phyloP scores from a whole-genome alignment of 1,284 basidiomycete genomes.

The Apiotrichum gamsii region DNA sequence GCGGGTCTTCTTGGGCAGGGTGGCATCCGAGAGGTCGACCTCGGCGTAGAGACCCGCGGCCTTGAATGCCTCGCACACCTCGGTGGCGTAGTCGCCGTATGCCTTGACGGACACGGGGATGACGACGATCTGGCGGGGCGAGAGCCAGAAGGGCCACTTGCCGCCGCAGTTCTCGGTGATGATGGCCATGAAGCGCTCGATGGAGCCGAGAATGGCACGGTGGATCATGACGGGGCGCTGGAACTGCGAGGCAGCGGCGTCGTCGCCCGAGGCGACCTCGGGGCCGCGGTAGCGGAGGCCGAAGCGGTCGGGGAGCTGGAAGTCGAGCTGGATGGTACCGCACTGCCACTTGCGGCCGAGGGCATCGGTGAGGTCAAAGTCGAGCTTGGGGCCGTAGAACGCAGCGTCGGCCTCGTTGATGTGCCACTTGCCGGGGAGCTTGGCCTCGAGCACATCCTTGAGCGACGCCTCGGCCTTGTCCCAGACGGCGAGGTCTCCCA shows the following conservation, averaged over 20 bases:
- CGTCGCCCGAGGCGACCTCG: slow-evolving; percentile 43
- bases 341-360: slow-evolving; percentile 92
- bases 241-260: slow-evolving; percentile 54
- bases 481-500: slow-evolving; percentile 88
- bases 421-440: slow-evolving; percentile 86
- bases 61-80: slow-evolving; percentile 52
- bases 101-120: slow-evolving; percentile 93
- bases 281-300: slow-evolving; percentile 81
- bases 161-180: slow-evolving; percentile 96
- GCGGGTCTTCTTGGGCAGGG: slow-evolving; percentile 92
- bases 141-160: slow-evolving; percentile 99
- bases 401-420: slow-evolving; percentile 95
- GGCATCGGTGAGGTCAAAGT: slow-evolving; percentile 94
- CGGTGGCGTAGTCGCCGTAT: slow-evolving; percentile 65
- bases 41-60: slow-evolving; percentile 77
- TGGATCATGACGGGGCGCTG: slow-evolving; percentile 95
- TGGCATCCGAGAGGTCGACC: slow-evolving; percentile 86
- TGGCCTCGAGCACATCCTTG: slow-evolving; percentile 73
- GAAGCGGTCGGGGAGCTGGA: slow-evolving; percentile 98
- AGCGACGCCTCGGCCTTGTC: slow-evolving; percentile 80
- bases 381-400: slow-evolving; percentile 91
- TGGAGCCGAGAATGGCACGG: slow-evolving; percentile 87
- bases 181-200: slow-evolving; percentile 96
- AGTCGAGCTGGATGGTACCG: slow-evolving; percentile 92
- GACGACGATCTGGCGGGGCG: slow-evolving; percentile 87